A percentile compares a stretch with the other conserved stretches of the same genome.
phyloP scores from a whole-genome alignment of 345 rosid genomes.

The Capsella bursapastoris region DNA sequence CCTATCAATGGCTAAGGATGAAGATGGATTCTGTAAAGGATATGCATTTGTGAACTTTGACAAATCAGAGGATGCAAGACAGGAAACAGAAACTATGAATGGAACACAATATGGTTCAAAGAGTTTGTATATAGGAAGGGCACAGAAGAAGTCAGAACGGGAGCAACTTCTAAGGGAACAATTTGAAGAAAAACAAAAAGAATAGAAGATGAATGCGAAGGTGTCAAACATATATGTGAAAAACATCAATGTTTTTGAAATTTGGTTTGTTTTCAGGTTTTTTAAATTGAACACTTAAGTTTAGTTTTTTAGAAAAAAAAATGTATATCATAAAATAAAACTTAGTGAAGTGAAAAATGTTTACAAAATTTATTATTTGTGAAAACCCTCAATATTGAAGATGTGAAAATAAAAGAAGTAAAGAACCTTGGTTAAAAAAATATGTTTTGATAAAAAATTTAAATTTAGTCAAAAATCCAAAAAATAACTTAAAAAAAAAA shows the following conservation, averaged over 20 bases:
- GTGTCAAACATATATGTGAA: conserved; percentile 73
- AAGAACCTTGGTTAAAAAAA: too few relatives aligned
- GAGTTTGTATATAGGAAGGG: conserved; percentile 70
- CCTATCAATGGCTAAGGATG: conserved; percentile 54
- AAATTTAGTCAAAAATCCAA: too few relatives aligned
- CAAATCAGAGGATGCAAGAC: conserved; percentile 62
- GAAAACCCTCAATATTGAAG: too few relatives aligned
- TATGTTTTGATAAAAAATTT: too few relatives aligned
- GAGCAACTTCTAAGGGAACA: conserved; percentile 55
- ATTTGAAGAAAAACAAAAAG: conserved; percentile 65
- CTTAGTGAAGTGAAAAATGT: too few relatives aligned
- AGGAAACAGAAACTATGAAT: conserved; percentile 62
- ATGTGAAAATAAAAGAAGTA: too few relatives aligned
- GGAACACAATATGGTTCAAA: conserved; percentile 64
- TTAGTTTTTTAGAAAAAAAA: too few relatives aligned
- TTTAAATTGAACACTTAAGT: too few relatives aligned
- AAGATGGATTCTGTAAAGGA: conserved; percentile 58
- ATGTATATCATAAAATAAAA: too few relatives aligned
- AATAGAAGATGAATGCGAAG: conserved; percentile 57
- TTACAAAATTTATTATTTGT: too few relatives aligned
- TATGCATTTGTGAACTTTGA: conserved; percentile 73
- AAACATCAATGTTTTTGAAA: conserved; percentile 58
- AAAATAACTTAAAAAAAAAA: too few relatives aligned
- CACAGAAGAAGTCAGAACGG: conserved; percentile 81
- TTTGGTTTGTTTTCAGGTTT: too few relatives aligned